Base-by-base conservation (phyloP, 768 basidiomycete genomes). In the Xanthoconium purpureum region DNA sequence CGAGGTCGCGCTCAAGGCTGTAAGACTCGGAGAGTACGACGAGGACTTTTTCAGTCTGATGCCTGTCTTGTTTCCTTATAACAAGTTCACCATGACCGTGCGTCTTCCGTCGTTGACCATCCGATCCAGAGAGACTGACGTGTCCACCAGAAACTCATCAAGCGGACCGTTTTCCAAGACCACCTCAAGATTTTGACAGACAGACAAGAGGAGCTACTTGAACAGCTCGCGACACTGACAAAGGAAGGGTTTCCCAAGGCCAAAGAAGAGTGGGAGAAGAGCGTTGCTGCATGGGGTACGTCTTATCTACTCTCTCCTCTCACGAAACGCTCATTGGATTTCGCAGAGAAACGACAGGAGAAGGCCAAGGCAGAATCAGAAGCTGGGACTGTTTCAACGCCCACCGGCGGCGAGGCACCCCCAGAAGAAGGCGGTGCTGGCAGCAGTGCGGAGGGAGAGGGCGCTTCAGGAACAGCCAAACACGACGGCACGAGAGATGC, bases 1-100 rank as follows among this genome's bases (percentile, higher is more conserved):
- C n/a, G 69, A 82, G 11, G 80, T 91, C 39, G 91, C 94, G 0
- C 66, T 91, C 38, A 79, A 85, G 48, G 95, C 96, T 0, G 84
- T 96, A 64, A 76, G 80, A 29, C 78, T 90, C n/a, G 89, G 87
- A 69, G 86, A 95, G 67, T 97, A 96, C 72, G 89, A 92, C 58
- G 94, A 96, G 17, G 83, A 89, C 63, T 96, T 96, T 71, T 98
- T 96, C 74, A 87, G 84, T 63, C 77, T 88, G 18, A 89, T 98
- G 84, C 92, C 95, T 0, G 78, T 74, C 24, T 70, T 96, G 38
- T 94, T 98, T 64, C 93, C 94, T 0, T 98, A 98, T 68, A 99
- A 99, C 75, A 86, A 88, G 61, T 99, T 91, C 69, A 96, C 92
- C 0, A 94, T 98, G 87, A 89, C 81, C 49, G 88, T 90, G 52